Percentiles rank a stretch among this genome's conserved stretches.
Conservation (phyloP, 1,284 basidiomycete species). For the Rhodotorula glutinis region DNA sequence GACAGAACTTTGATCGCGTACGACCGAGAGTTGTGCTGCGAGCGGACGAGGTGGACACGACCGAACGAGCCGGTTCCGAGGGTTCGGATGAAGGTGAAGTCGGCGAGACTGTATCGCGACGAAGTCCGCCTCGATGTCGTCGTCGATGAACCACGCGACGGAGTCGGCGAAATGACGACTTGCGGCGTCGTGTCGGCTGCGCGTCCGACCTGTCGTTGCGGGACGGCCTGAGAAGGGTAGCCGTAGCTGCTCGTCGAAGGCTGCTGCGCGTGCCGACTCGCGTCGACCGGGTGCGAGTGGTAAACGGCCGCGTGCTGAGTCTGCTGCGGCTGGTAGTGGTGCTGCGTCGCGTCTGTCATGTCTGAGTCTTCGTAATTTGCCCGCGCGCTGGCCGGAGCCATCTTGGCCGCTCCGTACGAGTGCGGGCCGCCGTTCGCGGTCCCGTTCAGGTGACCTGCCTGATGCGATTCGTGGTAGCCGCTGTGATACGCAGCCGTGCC, state of each 20-base stretch:
- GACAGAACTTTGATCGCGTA: slow-evolving; percentile 92
- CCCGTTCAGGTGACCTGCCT: neutral
- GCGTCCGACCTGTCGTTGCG: slow-evolving; percentile 9
- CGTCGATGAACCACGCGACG: slow-evolving; percentile 39
- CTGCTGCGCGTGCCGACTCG: slow-evolving; percentile 11
- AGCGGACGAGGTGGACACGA: slow-evolving; percentile 85
- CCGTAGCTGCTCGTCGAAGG: slow-evolving; percentile 8
- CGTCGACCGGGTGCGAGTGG: neutral
- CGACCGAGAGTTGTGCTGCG: slow-evolving; percentile 85
- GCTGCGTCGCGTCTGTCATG: neutral
- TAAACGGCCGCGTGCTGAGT: neutral
- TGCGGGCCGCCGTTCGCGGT: neutral
- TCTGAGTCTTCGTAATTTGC: neutral
- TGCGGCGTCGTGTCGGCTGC: slow-evolving; percentile 19
- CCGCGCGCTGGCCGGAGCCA: neutral
- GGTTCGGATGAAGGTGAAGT: slow-evolving; percentile 55
- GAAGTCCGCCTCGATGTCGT: slow-evolving; percentile 50
- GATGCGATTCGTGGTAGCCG: neutral
- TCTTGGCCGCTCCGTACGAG: neutral
- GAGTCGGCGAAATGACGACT: slow-evolving; percentile 37
- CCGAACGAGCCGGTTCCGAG: slow-evolving; percentile 93
- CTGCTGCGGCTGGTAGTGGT: neutral
- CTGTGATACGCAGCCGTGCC: neutral
- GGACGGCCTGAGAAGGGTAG: slow-evolving; percentile 10
- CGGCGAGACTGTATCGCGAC: slow-evolving; percentile 53